phyloP scores from a whole-genome alignment of 345 rosid species.

The Populus tremula region DNA sequence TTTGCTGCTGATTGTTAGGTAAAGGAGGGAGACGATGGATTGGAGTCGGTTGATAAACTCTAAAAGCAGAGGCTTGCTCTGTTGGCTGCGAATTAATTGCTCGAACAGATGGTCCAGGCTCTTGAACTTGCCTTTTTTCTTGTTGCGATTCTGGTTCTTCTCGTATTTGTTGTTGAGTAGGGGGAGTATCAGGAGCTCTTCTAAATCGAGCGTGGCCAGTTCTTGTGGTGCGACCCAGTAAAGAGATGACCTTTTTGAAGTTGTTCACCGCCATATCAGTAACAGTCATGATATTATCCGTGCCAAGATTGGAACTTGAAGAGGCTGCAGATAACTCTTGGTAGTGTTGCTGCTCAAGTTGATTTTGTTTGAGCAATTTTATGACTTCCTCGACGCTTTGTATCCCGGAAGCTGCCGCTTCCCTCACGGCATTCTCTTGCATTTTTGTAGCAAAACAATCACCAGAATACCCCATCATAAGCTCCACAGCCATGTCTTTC shows the following conservation, averaged over 20 bases:
- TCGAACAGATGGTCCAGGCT: slow-evolving; percentile 13
- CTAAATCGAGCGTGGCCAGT: slow-evolving; percentile 95
- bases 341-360: slow-evolving; percentile 24
- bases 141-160: neutral
- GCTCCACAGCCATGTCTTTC: slow-evolving; percentile 58
- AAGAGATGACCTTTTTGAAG: slow-evolving; percentile 70
- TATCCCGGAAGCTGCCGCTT: slow-evolving; percentile 78
- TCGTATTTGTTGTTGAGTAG: slow-evolving; percentile 15
- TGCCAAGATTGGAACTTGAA: slow-evolving; percentile 5
- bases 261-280: slow-evolving; percentile 69
- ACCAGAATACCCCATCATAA: slow-evolving; percentile 49
- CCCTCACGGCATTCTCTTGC: slow-evolving; percentile 60
- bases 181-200: slow-evolving; percentile 38
- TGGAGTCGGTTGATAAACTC: slow-evolving; percentile 65
- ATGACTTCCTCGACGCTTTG: slow-evolving; percentile 76
- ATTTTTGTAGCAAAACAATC: slow-evolving; percentile 34
- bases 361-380: slow-evolving; percentile 44
- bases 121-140: slow-evolving; percentile 21
- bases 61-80: slow-evolving; percentile 58
- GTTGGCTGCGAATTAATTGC: slow-evolving; percentile 12
- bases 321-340: slow-evolving; percentile 18
- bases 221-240: slow-evolving; percentile 58
- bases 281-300: slow-evolving; percentile 50
- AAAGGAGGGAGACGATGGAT: slow-evolving; percentile 70
- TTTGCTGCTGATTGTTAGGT: slow-evolving; percentile 36